These are phyloP conservation scores for Pestalotiopsis sp. DNA, from an alignment of 2,329 filamentous ascomycete genomes.

Conservation along the genomic window DNA sequence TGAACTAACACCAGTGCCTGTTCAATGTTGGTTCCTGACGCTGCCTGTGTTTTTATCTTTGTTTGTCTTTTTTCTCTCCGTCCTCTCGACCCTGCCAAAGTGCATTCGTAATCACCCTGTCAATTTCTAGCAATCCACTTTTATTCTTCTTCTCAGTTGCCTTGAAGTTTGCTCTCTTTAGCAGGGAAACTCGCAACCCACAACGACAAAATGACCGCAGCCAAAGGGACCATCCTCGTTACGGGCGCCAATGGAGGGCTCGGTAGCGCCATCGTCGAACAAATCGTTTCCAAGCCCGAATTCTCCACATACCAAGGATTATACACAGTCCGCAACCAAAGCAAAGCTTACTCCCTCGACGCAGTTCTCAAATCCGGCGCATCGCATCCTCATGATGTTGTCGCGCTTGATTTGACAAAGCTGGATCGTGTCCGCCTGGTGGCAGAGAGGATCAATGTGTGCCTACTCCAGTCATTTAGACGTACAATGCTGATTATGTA, in stretches of 20 bases:
- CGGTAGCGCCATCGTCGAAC: conserved; percentile 35
- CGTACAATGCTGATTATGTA: neutral
- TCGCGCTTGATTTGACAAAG: conserved; percentile 29
- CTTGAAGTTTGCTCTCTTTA: no score
- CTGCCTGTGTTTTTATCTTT: no score
- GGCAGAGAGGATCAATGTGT: conserved; percentile 22
- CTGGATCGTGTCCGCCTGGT: conserved; percentile 21
- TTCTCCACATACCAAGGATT: conserved; percentile 36
- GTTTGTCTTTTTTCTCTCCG: no score
- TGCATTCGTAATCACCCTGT: no score
- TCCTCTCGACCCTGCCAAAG: no score
- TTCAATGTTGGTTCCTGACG: no score
- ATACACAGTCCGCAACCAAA: conserved; percentile 39
- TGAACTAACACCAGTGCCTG: no score
- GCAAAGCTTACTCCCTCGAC: conserved; percentile 31
- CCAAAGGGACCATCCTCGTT: conserved; percentile 35
- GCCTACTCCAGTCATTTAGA: neutral
- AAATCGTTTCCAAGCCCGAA: conserved; percentile 31
- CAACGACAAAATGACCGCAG: neutral
- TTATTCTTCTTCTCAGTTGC: no score
- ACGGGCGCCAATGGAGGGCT: conserved; percentile 44
- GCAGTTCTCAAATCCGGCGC: conserved; percentile 25
- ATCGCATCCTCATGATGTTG: conserved; percentile 34
- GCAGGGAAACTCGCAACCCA: no score
- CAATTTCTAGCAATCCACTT: no score